Base-by-base conservation (phyloP, 306 rosid species). In the Echinosophora koreensis region DNA sequence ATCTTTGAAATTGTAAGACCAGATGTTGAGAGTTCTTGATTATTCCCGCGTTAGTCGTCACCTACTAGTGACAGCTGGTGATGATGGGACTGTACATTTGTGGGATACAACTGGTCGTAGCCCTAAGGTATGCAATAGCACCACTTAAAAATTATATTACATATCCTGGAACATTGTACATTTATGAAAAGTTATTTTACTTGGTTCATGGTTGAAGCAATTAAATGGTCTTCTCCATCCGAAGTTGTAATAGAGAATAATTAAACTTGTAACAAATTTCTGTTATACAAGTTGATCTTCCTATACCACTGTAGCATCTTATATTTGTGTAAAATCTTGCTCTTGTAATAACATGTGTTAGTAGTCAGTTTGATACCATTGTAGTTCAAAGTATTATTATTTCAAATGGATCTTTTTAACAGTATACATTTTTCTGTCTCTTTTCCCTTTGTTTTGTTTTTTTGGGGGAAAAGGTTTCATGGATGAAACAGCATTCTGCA, bases 401-500 rank as follows among this genome's bases (percentile, higher is more conserved):
- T 85, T 77, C 35, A 39, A 34, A 49, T 64, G 50, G 62, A 58
- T 70, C 6, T 15, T 54, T 44, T 41, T 41, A 8, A 68, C 18
- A 77, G 35, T 7, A 5, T 49, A 34, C 73, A 32, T 13, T 60
- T 59, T 83, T 58, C 28, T 66, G 39, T 52, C 71, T 63, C 52
- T 17, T 76, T 49, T 16, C 12, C 66, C 35, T 42, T 9, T 55
- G 8, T 15, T 57, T 52, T 39, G 15, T 22, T 15, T 57, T 52
- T 39, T 22, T 22, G 12, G 0, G 5, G 32, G 28, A 83, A 63
- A 79, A 96, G 99, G 85, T 87, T 64, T 92, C 99, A 71, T 96
- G 99, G 99, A 77, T 81, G 90, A 96, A 92, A 87, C 99, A 91
- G 85, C 99, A 96, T 86, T 93, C 98, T 70, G 99, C 99, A 27